Conservation (phyloP, 2,329 filamentous ascomycete genomes). For the Aspergillus quadrilineatus region DNA sequence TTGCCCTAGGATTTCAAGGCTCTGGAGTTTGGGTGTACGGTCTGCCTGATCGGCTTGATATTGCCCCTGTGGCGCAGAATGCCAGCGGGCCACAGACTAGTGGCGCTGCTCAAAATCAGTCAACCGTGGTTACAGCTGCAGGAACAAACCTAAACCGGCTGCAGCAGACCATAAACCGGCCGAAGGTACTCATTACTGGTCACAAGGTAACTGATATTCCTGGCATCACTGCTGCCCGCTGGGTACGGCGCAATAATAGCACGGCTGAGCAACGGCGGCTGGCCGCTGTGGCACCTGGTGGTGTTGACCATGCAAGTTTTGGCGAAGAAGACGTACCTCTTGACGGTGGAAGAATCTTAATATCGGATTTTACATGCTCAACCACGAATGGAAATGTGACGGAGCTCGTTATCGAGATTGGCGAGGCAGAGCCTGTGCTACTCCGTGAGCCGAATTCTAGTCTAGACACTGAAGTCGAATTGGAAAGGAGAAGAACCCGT, state of each 20-base stretch:
- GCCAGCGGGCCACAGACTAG: conserved; percentile 1
- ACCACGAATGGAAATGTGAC: conserved; percentile 54
- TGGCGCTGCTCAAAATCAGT: conserved; percentile 6
- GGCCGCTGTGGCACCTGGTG: conserved; percentile 70
- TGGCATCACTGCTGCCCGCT: conserved; percentile 68
- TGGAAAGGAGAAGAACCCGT: conserved; percentile 72
- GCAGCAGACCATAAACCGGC: conserved; percentile 38
- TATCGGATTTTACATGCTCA: conserved; percentile 72
- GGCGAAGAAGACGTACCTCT: conserved; percentile 74
- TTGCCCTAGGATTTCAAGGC: conserved; percentile 70
- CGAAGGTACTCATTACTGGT: conserved; percentile 70
- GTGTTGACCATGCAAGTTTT: conserved; percentile 58
- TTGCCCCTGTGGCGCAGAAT: conserved; percentile 40
- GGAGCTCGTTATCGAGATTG: conserved; percentile 71
- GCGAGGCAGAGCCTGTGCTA: conserved; percentile 66
- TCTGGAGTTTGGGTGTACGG: conserved; percentile 78
- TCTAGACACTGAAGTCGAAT: conserved; percentile 74
- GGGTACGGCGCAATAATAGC: conserved; percentile 61
- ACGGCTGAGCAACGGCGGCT: conserved; percentile 55
- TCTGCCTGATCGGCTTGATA: conserved; percentile 69
- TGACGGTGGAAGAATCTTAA: conserved; percentile 71
- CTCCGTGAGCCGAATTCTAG: conserved; percentile 73
- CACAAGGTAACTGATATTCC: conserved; percentile 63
- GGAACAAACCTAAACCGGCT: conserved; percentile 30
- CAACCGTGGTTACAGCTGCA: conserved; percentile 3